Conservation (phyloP, 805 yeast species). For the Monosporozyma yasuniensis region DNA sequence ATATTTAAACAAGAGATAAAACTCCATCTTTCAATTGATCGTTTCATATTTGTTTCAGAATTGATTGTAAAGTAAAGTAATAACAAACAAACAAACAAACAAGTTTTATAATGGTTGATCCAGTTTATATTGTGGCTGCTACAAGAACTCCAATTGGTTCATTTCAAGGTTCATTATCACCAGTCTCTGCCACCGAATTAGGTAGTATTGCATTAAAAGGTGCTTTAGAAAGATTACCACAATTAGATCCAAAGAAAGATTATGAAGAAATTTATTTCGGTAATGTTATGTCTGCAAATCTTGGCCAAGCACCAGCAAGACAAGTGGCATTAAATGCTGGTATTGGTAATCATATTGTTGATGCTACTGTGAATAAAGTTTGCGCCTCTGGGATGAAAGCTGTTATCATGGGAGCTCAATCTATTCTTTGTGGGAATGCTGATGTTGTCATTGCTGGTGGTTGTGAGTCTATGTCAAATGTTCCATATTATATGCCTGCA, state of each 20-base stretch:
- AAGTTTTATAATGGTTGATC: slow-evolving; percentile 25
- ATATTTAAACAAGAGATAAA: background rate
- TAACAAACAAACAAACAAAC: background rate
- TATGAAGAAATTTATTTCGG: slow-evolving; percentile 92
- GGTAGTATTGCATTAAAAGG: slow-evolving; percentile 90
- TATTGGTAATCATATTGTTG: slow-evolving; percentile 66
- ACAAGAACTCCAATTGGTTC: slow-evolving; percentile 96
- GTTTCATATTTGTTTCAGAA: background rate
- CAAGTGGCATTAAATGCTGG: slow-evolving; percentile 94
- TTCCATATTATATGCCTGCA: slow-evolving; percentile 83
- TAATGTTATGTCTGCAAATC: slow-evolving; percentile 83
- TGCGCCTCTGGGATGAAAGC: slow-evolving; percentile 96
- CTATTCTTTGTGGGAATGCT: slow-evolving; percentile 79
- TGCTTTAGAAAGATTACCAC: slow-evolving; percentile 76
- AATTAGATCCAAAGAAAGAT: slow-evolving; percentile 54
- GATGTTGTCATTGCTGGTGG: slow-evolving; percentile 96
- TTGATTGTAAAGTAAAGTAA: too few relatives aligned
- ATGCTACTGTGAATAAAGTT: slow-evolving; percentile 90
- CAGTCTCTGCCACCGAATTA: slow-evolving; percentile 71
- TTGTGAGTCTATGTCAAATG: slow-evolving; percentile 93
- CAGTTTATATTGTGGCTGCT: slow-evolving; percentile 81
- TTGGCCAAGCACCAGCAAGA: slow-evolving; percentile 97
- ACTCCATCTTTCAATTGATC: background rate
- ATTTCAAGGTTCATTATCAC: slow-evolving; percentile 74
- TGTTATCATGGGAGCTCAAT: slow-evolving; percentile 81